Evolutionary conservation across 1,284 basidiomycete genomes (phyloP), one percentile per base, ranked within the genome.

Genomic region (Clitocybe nebularis): DNA sequence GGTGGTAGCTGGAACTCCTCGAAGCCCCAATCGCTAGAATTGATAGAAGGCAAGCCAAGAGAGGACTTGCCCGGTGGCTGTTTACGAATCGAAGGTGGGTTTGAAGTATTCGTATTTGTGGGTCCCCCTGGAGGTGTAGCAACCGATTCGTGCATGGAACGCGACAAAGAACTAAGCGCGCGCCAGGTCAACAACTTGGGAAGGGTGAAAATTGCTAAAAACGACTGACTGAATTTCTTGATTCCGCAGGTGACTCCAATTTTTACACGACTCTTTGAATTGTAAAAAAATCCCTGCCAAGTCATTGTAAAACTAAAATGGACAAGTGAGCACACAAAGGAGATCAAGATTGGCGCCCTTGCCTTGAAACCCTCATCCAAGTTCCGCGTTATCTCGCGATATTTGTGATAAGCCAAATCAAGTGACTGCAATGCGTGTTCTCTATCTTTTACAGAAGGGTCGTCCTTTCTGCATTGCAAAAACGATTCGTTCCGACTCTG

Each of bases 321-420:
- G 8, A 35, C 16, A 22, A 34, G 14, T 37, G 16, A 41, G 34
- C 13, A 39, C 25, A 3, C 16, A 3, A 9, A 20, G 8, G 37
- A 39, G 32, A 14, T n/a, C n/a, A 25, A 34, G 3, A 36, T 21
- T 32, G 19, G 29, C 29, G 29, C 29, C 11, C n/a, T 32, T 51
- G 84, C 89, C 69, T 92, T 85, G 51, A 91, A 74, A 1, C 94
- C 94, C 60, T 97, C 93, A 39, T 89, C 84, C 8, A 95, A 70
- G 59, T 97, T 93, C 41, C 81, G 78, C 1, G 72, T 73, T 11
- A 96, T 87, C 62, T 97, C 93, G 37, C 79, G 75, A 64, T 94
- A 96, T 58, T 92, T 92, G 65, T 84, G 84, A 63, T 92, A 91
- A 0, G 92, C 89, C 24, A 86, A 63, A 52, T 96, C 91, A 39